A percentile compares a stretch with the other conserved stretches of the same genome.
Conservation (phyloP, 2,329 filamentous ascomycete species). For the Claviceps maximensis region DNA sequence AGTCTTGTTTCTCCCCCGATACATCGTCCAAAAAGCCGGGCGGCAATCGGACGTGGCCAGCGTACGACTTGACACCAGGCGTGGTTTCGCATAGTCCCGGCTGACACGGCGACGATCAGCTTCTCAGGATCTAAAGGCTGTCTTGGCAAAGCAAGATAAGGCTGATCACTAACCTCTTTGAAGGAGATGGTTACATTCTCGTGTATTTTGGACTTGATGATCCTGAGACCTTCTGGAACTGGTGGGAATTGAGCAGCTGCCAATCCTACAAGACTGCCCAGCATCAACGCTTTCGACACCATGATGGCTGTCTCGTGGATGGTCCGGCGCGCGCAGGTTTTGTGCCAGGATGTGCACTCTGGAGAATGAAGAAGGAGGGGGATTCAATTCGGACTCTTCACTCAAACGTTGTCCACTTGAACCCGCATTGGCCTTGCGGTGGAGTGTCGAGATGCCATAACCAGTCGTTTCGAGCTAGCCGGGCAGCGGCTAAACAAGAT, state of each 20-base stretch:
- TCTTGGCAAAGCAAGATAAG: background rate
- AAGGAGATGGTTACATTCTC: constrained; percentile 48
- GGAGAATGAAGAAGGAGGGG: background rate
- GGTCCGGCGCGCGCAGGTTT: background rate
- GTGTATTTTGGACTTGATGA: constrained; percentile 45
- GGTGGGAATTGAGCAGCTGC: constrained; percentile 19
- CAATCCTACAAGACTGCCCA: constrained; percentile 11
- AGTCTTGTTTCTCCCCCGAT: constrained; percentile 31
- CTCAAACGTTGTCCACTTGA: background rate
- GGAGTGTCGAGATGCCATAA: background rate
- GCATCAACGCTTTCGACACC: constrained; percentile 5
- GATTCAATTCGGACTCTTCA: no score
- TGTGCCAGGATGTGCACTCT: background rate
- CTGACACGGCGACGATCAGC: constrained; percentile 19
- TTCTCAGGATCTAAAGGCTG: background rate
- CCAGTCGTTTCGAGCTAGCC: background rate
- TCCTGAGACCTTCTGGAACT: constrained; percentile 23
- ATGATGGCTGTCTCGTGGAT: constrained; percentile 1
- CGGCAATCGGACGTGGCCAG: constrained; percentile 48
- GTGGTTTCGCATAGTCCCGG: constrained; percentile 44
- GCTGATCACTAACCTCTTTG: constrained; percentile 29
- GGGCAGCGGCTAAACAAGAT: background rate
- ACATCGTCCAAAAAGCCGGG: constrained; percentile 22
- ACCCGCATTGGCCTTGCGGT: background rate
- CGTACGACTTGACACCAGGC: constrained; percentile 49